Evolutionary conservation across 495 filamentous ascomycete genomes (phyloP), one percentile per base, ranked within the genome.

Genomic region (Daldinia grandis): DNA sequence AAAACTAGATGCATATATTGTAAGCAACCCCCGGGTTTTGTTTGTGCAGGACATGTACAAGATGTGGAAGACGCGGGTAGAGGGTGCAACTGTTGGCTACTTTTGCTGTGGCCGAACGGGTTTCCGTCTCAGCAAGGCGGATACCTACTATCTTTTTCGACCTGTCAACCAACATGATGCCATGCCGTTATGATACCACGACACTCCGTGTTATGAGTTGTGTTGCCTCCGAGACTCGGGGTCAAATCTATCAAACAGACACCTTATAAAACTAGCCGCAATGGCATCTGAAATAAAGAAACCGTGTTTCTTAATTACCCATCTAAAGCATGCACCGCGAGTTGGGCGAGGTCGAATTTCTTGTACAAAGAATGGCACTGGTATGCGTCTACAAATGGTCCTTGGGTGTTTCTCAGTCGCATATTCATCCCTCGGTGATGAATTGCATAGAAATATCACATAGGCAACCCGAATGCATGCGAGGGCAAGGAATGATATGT

Each of bases 81-180:
- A 64, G 53, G 19, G 61, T 47, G 27, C 47, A 33, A 42, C 33
- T 2, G 42, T 53, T 12, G 51, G 25, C 14, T n/a, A 55, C 6
- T 14, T 7, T 17, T 35, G 24, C 44, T 53, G 33, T 59, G 59
- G 31, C 57, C 4, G 42, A 44, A 59, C 31, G 63, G 44, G 44
- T 53, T 66, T 21, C 51, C 40, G 54, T 58, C 62, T 65, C 42
- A 44, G 56, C 63, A 15, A 15, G 51, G 25, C 25, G n/a, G 25
- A 50, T 49, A 60, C 25, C 31, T 44, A 31, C 31, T 44, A 31
- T 47, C 14, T 50, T 24, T 49, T 50, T 63, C n/a, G 31, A 50
- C 17, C 19, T 14, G 12, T 14, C 33, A 35, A 35, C 33, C 12
- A 35, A 14, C 33, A 35, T 35, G 9, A 33, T 33, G 12, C 9